Evolutionary conservation across 352 stramenopile species (phyloP).

Genomic region (Globisporangium radiosum): DNA sequence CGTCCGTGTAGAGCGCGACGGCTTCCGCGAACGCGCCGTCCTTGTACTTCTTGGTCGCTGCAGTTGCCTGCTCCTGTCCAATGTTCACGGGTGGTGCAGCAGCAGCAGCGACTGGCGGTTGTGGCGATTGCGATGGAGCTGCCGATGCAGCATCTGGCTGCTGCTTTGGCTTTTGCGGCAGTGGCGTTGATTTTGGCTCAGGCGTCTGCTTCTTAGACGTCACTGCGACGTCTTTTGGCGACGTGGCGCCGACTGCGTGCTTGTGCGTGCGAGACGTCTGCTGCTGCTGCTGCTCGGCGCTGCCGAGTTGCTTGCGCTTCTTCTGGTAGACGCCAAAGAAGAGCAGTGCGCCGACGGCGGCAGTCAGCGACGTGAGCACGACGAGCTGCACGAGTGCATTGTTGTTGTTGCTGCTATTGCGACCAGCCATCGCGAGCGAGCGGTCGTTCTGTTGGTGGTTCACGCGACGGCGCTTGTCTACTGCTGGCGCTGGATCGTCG

Average conservation of each 20-base stretch:
- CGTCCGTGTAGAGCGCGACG: constrained; percentile 60
- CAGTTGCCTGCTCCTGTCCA: constrained; percentile 56
- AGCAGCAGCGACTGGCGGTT: constrained; percentile 1
- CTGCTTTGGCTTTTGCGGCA: constrained; percentile 22
- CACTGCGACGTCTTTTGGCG: constrained; percentile 15
- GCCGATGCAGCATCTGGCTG: not conserved
- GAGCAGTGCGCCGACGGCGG: constrained; percentile 55
- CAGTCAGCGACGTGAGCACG: constrained; percentile 64
- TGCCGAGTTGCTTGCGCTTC: constrained; percentile 27
- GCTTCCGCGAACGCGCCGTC: constrained; percentile 54
- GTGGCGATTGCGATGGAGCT: constrained; percentile 10
- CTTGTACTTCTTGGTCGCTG: constrained; percentile 79
- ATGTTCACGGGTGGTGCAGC: constrained; percentile 18
- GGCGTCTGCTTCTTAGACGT: constrained; percentile 24
- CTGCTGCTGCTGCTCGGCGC: constrained; percentile 7
- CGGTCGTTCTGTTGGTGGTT: too few species aligned
- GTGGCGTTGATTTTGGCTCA: constrained; percentile 14
- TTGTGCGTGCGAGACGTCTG: constrained; percentile 9
- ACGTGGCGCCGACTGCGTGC: constrained; percentile 20
- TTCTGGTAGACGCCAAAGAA: constrained; percentile 41
- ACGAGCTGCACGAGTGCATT: constrained; percentile 57
- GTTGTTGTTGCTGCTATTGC: constrained; percentile 8
- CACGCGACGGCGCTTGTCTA: not conserved
- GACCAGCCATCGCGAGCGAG: too few species aligned
- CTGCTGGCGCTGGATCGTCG: not conserved